These are phyloP conservation scores for Ampelomyces quisqualis DNA, from an alignment of 2,329 filamentous ascomycete species.

Conservation along the genomic window DNA sequence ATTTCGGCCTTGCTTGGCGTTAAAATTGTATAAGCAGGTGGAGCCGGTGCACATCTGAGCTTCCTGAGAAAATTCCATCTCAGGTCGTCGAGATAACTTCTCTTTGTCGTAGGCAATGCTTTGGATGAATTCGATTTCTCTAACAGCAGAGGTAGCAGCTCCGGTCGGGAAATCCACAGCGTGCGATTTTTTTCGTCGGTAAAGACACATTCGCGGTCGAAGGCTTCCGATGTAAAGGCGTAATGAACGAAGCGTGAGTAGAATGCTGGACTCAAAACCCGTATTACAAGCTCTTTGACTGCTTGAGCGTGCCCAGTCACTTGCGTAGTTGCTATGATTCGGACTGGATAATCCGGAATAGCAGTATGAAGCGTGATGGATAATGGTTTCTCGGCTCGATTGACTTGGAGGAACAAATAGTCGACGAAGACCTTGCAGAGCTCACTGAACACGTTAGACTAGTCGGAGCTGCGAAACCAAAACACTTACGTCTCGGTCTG, in stretches of 20 bases:
- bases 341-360: conserved; percentile 41
- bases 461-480: background rate
- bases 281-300: conserved; percentile 54
- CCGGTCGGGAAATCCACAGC: conserved; percentile 57
- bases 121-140: conserved; percentile 26
- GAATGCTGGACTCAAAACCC: conserved; percentile 64
- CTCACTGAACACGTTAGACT: conserved; percentile 20
- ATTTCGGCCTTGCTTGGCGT: background rate
- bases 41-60: conserved; percentile 45
- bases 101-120: conserved; percentile 28
- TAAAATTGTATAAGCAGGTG: conserved; percentile 39
- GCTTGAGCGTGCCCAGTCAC: conserved; percentile 4
- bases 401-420: conserved; percentile 52
- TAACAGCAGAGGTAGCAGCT: conserved; percentile 47
- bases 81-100: conserved; percentile 22
- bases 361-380: conserved; percentile 57
- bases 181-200: conserved; percentile 59
- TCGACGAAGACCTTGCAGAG: conserved; percentile 45
- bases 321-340: conserved; percentile 26
- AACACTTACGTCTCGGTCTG: conserved; percentile 48
- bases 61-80: conserved; percentile 44
- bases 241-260: conserved; percentile 68
- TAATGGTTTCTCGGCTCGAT: conserved; percentile 49
- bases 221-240: conserved; percentile 60
- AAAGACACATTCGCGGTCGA: conserved; percentile 59